Percentiles rank a stretch among this genome's conserved stretches.
phyloP scores from a whole-genome alignment of 2,329 filamentous ascomycete species.

The Trichoderma sp. region DNA sequence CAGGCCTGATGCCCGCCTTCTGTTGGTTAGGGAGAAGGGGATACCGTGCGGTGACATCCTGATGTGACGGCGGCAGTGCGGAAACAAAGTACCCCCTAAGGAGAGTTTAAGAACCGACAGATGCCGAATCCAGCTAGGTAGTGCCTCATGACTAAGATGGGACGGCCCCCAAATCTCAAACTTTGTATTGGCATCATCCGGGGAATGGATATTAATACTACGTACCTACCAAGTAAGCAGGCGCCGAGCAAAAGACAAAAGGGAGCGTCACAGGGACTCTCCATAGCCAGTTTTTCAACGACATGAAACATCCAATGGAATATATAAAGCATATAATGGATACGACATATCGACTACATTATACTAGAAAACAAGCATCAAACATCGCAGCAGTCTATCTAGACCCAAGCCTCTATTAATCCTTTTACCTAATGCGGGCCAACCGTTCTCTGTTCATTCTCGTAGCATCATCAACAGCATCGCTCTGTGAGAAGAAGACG shows the following conservation, averaged over 20 bases:
- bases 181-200: not conserved
- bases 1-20: constrained; percentile 1
- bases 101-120: not conserved
- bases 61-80: not conserved
- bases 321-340: not conserved
- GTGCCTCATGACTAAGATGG: not conserved
- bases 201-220: too few species aligned
- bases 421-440: constrained; percentile 53
- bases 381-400: not conserved
- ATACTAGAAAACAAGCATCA: not conserved
- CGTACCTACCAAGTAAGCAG: too few species aligned
- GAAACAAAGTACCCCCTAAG: not conserved
- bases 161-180: not conserved
- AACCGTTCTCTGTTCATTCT: constrained; percentile 72
- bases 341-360: not conserved
- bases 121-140: not conserved
- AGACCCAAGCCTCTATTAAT: not conserved
- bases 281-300: not conserved
- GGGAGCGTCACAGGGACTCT: not conserved
- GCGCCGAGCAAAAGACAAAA: too few species aligned
- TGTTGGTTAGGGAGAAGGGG: not conserved
- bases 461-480: constrained; percentile 77
- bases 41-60: not conserved
- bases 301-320: not conserved
- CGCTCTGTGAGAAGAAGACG: constrained; percentile 55